Base-by-base conservation (phyloP, 225 moss, liverwort and hornwort species). In the Pleurozium schreberi region DNA sequence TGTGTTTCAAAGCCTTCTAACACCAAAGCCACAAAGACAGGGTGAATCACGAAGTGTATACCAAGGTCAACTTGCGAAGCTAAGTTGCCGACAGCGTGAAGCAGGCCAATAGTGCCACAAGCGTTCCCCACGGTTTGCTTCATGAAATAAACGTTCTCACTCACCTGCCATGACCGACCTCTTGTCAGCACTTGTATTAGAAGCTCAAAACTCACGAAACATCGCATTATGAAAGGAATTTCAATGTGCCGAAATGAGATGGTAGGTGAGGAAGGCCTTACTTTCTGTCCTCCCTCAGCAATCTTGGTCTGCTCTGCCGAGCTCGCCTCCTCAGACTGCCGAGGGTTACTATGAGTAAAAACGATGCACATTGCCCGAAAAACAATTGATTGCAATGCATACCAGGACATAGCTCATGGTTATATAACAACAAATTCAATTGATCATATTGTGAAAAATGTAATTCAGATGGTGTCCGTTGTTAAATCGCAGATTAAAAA, bases 81-180 rank as follows among this genome's bases (percentile, higher is more conserved):
- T 89, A 94, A 92, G 92, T 98, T 98, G 95, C 96, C 96, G 87
- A 96, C 90, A 61, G 98, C 96, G 93, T 98, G 98, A 89, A 98
- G 96, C 82, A 98, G 91, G 87, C 97, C 97, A 91, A 97, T 90
- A 76, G 97, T 97, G 49, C 97, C 97, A 93, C 97, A 97, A 89
- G 96, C 98, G 92, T 98, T 96, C 80, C 95, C 96, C 80, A 98
- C 98, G 84, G 98, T 98, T 95, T 98, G 98, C 87, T 95, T 96
- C 96, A 96, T 93, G 89, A 93, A 97, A 87, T 96, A 97, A 75
- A 97, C 92, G 84, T 96, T 95, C 86, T 96, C 96, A 91, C 93
- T 96, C 84, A 92, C 95, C 97, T 97, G 95, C 87, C 86, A 92
- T 80, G 14, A 26, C 79, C 69, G 40, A 81, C 65, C 73, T 55